Evolutionary conservation across 2,329 filamentous ascomycete species (phyloP), one percentile per base, ranked within the genome.

Genomic region (Parastagonospora avenae): DNA sequence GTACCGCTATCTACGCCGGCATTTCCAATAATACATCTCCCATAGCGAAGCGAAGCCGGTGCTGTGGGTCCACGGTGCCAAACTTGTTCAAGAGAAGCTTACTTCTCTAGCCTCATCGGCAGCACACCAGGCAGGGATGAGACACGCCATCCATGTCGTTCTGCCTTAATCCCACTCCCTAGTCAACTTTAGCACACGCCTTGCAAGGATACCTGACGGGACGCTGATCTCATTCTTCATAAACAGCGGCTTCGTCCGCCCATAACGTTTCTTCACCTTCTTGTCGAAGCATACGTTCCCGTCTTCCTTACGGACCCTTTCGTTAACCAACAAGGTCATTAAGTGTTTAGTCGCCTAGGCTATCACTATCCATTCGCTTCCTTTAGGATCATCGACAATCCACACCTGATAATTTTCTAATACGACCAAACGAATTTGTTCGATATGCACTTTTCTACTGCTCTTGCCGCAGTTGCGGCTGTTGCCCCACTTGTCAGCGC

Each of bases 361-460:
- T 54, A 53, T 50, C 65, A 63, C 68, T 60, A 61, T 67, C 65
- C 69, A 66, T 54, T 71, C 69, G 68, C 64, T 71, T 55, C 24
- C 48, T 57, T 50, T 41, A 45, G 45, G 51, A 52, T 44, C 43
- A 47, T 41, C 47, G 51, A 54, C 38, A 46, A 46, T 38, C 47
- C 45, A 50, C 42, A 54, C 44, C 30, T 50, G 55, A 43, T 61
- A 66, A 65, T 63, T 50, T 46, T 41, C 19, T 67, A 67, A 69
- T 66, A 52, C 49, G 46, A 59, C 55, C 61, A 47, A 44, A 53
- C 47, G 31, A 45, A 45, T 40, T 28, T 19, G 30, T 19, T 39
- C 59, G 57, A 50, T 12, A 74, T 74, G 72, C 68, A 63, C 48
- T 69, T 73, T 57, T 63, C 68, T 36, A 61, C 65, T 12, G 55